Evolutionary conservation across 371 early-diverging fungal genomes (phyloP), one percentile per base, ranked within the genome.

Genomic region (Rhizopus microsporus): DNA sequence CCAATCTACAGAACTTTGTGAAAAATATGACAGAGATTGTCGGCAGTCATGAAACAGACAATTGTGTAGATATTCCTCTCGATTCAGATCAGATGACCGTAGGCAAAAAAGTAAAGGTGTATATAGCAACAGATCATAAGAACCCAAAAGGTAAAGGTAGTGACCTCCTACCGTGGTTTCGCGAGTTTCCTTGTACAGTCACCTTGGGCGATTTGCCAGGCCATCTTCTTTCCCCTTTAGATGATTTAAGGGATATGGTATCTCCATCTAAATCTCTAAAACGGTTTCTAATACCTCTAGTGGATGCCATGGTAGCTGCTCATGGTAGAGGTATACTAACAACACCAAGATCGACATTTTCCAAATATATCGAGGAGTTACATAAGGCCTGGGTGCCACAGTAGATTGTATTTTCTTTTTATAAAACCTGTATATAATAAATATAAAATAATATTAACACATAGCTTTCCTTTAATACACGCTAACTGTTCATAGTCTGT

Each of bases 221-320:
- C 3, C 17, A 65, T 29, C 23, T 74, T 2, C 63, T 75, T 34
- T 52, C 34, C 2, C 72, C 74, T 8, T 48, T 78, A 7, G 69
- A 72, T 30, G 23, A 50, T 5, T 33, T 73, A 8, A 42, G 53
- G 16, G 74, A 75, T 39, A 13, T 61, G 1, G 39, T 68, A 6
- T 60, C 60, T 9, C 74, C 79, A 3, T 54, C 56, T n/a, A 74
- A 72, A 42, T 40, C 69, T 0, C 40, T 78, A 13, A 49, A 54
- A 5, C 37, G 15, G 0, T 69, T 63, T 17, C 30, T 78, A 17
- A 60, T 74, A 4, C 78, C 78, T 3, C 31, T 78, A 23, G 63
- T 78, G 2, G 75, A 78, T 60, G 71, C 73, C 15, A 78, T 78
- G 78, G 64, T 78, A 0, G 73, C 78, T 15, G 78, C 73, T 10